phyloP scores from a whole-genome alignment of 805 yeast genomes.

The Metschnikowia anglica region DNA sequence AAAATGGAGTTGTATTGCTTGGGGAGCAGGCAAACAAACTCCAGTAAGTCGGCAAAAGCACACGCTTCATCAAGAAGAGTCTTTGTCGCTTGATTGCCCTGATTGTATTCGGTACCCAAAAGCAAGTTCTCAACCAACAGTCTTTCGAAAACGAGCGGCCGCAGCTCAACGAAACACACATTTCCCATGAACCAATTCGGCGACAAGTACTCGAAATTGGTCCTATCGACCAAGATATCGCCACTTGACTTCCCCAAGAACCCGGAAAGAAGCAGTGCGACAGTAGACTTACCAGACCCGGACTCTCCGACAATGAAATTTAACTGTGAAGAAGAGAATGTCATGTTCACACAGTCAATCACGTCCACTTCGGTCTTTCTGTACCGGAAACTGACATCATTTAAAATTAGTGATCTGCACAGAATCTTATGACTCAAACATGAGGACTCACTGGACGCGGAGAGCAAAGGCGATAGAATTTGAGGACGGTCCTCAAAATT shows the following conservation, averaged over 20 bases:
- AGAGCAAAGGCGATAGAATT: neutral
- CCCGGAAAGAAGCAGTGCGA: constrained; percentile 60
- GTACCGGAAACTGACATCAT: constrained; percentile 61
- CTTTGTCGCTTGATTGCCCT: neutral
- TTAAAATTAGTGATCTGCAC: neutral
- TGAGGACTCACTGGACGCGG: constrained; percentile 2
- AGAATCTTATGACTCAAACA: constrained; percentile 6
- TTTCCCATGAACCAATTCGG: constrained; percentile 56
- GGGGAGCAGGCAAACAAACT: constrained; percentile 48
- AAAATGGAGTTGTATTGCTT: constrained; percentile 56
- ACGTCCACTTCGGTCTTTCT: constrained; percentile 53
- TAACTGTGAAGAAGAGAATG: constrained; percentile 44
- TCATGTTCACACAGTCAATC: constrained; percentile 47
- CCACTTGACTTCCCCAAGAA: constrained; percentile 60
- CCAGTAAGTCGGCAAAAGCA: constrained; percentile 49
- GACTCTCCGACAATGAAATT: constrained; percentile 81
- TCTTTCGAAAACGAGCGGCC: constrained; percentile 52
- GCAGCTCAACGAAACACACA: constrained; percentile 74
- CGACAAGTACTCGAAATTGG: constrained; percentile 43
- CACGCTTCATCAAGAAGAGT: constrained; percentile 20
- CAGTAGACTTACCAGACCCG: constrained; percentile 91
- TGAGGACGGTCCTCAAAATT: constrained; percentile 1
- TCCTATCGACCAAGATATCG: constrained; percentile 54
- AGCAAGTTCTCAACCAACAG: constrained; percentile 23
- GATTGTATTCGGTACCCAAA: constrained; percentile 18